Evolutionary conservation across 1,284 basidiomycete genomes (phyloP).

Genomic region (Veloporphyrellus conicus): DNA sequence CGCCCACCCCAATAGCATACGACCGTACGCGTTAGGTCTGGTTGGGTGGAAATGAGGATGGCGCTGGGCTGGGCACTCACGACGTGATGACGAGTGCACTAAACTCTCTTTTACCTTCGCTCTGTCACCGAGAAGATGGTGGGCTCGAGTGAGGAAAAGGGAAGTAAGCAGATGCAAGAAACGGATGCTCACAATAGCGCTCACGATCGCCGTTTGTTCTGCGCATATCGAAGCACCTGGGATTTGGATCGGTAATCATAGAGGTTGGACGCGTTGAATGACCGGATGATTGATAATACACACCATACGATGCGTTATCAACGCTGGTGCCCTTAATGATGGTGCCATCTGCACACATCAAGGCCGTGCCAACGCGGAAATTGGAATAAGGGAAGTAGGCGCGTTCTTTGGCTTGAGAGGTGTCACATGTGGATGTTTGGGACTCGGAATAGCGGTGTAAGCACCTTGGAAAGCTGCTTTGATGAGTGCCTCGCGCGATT

Average conservation of each 20-base stretch:
- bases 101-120: conserved; percentile 67
- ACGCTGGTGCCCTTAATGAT: conserved; percentile 83
- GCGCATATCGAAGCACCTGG: conserved; percentile 79
- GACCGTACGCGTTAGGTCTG: not conserved
- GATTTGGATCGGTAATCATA: not conserved
- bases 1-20: not conserved
- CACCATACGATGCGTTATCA: conserved; percentile 89
- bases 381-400: conserved; percentile 79
- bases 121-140: conserved; percentile 44
- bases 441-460: not conserved
- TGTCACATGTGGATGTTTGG: not conserved
- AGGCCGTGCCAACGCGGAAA: conserved; percentile 84
- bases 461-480: conserved; percentile 39
- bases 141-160: not conserved
- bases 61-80: conserved; percentile 39
- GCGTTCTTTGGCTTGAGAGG: conserved; percentile 45
- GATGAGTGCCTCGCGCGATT: conserved; percentile 35
- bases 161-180: not conserved
- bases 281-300: conserved; percentile 2
- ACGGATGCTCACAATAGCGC: conserved; percentile 61
- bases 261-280: not conserved
- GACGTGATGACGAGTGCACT: conserved; percentile 70
- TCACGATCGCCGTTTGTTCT: conserved; percentile 81
- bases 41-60: not conserved
- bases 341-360: conserved; percentile 64